Conservation (phyloP, 2,329 filamentous ascomycete species). For the Mycogone perniciosa region DNA sequence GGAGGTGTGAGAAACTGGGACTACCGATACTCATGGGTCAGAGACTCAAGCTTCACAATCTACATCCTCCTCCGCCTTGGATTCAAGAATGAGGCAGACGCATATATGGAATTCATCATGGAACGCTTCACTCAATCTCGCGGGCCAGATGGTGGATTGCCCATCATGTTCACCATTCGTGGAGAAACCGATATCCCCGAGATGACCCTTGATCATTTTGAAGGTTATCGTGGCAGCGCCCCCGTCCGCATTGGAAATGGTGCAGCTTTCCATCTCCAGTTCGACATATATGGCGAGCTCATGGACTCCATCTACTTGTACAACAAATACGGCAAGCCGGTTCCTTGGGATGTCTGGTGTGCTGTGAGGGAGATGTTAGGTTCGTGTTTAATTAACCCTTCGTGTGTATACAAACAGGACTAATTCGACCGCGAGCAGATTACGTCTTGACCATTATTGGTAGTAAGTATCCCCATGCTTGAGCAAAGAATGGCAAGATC, state of each 20-base stretch:
- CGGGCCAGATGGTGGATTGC: constrained; percentile 55
- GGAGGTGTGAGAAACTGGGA: constrained; percentile 64
- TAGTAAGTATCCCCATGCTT: constrained; percentile 28
- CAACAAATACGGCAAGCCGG: constrained; percentile 72
- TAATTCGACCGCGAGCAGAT: constrained; percentile 35
- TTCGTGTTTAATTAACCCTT: constrained; percentile 20
- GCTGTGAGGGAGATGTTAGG: constrained; percentile 60
- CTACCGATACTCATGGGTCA: constrained; percentile 72
- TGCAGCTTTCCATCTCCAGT: constrained; percentile 68
- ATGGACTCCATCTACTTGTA: constrained; percentile 73
- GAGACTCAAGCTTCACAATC: constrained; percentile 71
- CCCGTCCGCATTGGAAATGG: constrained; percentile 74
- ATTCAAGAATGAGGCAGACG: constrained; percentile 68
- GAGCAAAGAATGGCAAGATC: not conserved
- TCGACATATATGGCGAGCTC: constrained; percentile 74
- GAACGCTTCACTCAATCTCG: constrained; percentile 59
- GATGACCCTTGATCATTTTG: constrained; percentile 59
- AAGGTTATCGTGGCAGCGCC: constrained; percentile 63
- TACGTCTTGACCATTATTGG: constrained; percentile 63
- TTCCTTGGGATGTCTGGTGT: constrained; percentile 71
- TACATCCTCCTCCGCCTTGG: constrained; percentile 72
- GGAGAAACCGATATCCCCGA: constrained; percentile 71
- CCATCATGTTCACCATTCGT: constrained; percentile 76
- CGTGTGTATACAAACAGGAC: not conserved
- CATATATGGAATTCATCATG: constrained; percentile 73